Percentiles rank a stretch among this genome's conserved stretches.
phyloP scores from a whole-genome alignment of 306 rosid genomes.

The Citrullus colocynthis region DNA sequence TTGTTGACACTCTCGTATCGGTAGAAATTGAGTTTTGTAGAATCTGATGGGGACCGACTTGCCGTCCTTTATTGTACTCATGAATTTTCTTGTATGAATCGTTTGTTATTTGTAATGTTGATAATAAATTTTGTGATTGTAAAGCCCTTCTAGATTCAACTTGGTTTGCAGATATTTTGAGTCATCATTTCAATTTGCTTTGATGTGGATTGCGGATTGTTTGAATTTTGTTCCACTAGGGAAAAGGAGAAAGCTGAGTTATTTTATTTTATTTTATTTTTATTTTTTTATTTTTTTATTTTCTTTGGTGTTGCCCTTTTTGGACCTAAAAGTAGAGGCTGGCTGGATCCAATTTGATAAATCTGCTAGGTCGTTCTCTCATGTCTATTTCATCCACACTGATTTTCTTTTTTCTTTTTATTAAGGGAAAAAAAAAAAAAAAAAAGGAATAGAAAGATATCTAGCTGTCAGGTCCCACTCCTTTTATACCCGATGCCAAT shows the following conservation, averaged over 20 bases:
- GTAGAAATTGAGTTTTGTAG: constrained; percentile 33
- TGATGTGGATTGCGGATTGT: neutral
- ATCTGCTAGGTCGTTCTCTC: neutral
- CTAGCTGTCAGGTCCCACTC: neutral
- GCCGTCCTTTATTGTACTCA: neutral
- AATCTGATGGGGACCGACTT: constrained; percentile 17
- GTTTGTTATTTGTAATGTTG: constrained; percentile 9
- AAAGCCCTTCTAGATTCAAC: neutral
- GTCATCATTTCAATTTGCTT: neutral
- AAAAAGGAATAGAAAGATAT: too few species aligned
- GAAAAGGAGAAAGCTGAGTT: neutral
- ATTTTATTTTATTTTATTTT: too few species aligned
- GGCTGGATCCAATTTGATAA: neutral
- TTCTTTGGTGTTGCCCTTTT: neutral
- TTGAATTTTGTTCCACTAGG: neutral
- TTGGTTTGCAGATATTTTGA: neutral
- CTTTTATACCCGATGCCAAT: neutral
- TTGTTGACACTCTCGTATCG: constrained; percentile 21
- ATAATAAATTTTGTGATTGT: constrained; percentile 15
- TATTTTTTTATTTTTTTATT: too few species aligned
- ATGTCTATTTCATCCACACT: neutral
- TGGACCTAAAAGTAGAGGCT: neutral
- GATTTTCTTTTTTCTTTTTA: neutral
- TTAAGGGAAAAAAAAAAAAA: too few species aligned
- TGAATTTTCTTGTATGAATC: constrained; percentile 3